A percentile compares a stretch with the other conserved stretches of the same genome.
These are phyloP conservation scores for Babesia ovata DNA, from an alignment of 169 alveolate species.

Conservation along the genomic window DNA sequence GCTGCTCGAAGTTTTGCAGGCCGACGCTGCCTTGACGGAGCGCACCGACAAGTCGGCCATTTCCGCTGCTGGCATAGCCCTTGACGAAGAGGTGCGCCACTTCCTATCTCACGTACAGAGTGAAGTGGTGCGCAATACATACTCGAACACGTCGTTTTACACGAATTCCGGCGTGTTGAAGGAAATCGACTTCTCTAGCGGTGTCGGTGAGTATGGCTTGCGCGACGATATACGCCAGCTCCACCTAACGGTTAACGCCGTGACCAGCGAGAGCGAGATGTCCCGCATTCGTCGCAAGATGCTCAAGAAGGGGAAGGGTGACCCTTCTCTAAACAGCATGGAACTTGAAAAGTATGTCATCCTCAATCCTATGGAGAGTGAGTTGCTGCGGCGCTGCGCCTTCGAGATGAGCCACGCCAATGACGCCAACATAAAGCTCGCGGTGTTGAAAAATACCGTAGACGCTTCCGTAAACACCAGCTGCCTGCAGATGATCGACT, in stretches of 20 bases:
- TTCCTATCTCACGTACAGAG: constrained; percentile 35
- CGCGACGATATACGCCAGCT: constrained; percentile 51
- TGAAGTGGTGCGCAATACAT: constrained; percentile 3
- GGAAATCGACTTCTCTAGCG: constrained; percentile 31
- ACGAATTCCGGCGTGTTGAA: not conserved
- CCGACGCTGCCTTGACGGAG: not conserved
- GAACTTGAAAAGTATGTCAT: constrained; percentile 27
- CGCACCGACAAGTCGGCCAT: constrained; percentile 1
- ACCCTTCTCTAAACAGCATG: constrained; percentile 24
- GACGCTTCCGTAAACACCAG: not conserved
- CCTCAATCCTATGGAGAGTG: constrained; percentile 37
- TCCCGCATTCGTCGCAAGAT: constrained; percentile 7
- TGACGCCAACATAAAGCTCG: constrained; percentile 26
- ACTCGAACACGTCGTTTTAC: not conserved
- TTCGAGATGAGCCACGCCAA: constrained; percentile 45
- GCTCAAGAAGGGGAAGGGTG: constrained; percentile 5
- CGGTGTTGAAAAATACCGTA: constrained; percentile 19
- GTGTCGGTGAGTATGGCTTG: constrained; percentile 26
- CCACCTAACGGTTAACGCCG: not conserved
- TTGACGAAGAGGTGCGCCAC: constrained; percentile 52
- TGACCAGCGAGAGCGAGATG: constrained; percentile 6
- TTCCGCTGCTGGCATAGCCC: constrained; percentile 11
- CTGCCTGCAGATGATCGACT: constrained; percentile 23
- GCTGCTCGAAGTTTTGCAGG: constrained; percentile 25
- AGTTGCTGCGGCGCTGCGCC: constrained; percentile 36